Conservation (phyloP, 768 basidiomycete genomes). For the Leccinum truebloodii region DNA sequence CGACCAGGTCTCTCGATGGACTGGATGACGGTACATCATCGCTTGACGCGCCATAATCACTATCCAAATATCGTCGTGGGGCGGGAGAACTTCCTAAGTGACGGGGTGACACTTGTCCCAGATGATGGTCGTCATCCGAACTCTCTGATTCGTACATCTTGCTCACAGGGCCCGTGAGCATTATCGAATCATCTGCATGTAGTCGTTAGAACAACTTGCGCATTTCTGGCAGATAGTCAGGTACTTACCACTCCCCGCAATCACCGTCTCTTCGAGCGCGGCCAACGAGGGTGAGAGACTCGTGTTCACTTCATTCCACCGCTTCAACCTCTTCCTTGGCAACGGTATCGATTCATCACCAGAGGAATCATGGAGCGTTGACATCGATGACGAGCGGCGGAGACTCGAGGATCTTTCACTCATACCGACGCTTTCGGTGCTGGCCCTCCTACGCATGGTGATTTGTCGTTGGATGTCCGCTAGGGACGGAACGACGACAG, state of each 20-base stretch:
- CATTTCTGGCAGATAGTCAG: neutral
- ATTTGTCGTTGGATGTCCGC: constrained; percentile 26
- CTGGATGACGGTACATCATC: constrained; percentile 52
- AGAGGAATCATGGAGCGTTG: constrained; percentile 18
- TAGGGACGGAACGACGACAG: constrained; percentile 48
- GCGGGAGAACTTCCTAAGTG: constrained; percentile 61
- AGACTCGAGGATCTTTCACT: constrained; percentile 15
- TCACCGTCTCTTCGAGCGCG: constrained; percentile 30
- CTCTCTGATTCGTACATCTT: constrained; percentile 26
- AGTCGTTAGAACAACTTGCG: constrained; percentile 6
- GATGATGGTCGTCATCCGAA: constrained; percentile 65
- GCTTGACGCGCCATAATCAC: constrained; percentile 42
- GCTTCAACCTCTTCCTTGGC: constrained; percentile 28
- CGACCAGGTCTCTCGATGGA: constrained; percentile 46
- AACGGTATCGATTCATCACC: constrained; percentile 12
- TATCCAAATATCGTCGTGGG: constrained; percentile 40
- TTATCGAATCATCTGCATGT: constrained; percentile 50
- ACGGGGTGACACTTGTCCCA: constrained; percentile 71
- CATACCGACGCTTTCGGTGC: constrained; percentile 11
- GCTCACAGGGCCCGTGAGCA: constrained; percentile 20
- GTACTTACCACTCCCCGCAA: constrained; percentile 37
- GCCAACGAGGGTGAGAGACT: constrained; percentile 19
- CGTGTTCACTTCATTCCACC: constrained; percentile 21
- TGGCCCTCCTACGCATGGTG: constrained; percentile 23
- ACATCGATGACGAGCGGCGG: constrained; percentile 30